Evolutionary conservation across 495 filamentous ascomycete species (phyloP), one percentile per base, ranked within the genome.

Genomic region (Cudoniella acicularis): DNA sequence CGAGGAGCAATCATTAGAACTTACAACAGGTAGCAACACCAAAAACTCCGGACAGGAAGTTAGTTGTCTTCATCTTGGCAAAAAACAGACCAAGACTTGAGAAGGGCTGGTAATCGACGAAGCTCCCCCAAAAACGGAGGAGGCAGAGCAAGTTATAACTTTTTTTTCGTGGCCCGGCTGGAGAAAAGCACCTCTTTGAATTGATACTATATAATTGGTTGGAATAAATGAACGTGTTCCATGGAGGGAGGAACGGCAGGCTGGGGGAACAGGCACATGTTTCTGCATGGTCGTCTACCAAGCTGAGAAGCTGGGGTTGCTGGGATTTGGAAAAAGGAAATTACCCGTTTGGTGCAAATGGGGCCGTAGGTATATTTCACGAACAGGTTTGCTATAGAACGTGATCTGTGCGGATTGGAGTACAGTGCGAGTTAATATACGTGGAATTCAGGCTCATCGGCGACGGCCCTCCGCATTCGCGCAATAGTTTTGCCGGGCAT

Each of bases 361-460:
- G 22, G 3, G 13, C 41, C 18, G 16, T 25, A 9, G 57, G 27
- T 52, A 27, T 56, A 20, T 23, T 24, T 64, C 25, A 18, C 57
- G 58, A 50, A 17, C 30, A 45, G 51, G 17, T 11, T 23, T 51
- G 49, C 59, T 57, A 54, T 25, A 24, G 49, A 61, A 52, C 59
- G 55, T 59, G 58, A 64, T 36, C 27, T 17, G 24, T 49, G 53
- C 26, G 41, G 22, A 46, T 18, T 41, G 52, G 25, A 49, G 48
- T 52, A 52, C 21, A 52, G 56, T 52, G 40, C 53, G 49, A 57
- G 6, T 54, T 61, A 61, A 61, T 64, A 43, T 61, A 56, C 23
- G 9, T 53, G 41, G 57, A 57, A 55, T 61, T 64, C 54, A 65
- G 58, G 54, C 63, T 65, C 54, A 25, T 55, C 59, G 58, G 63